Base-by-base conservation (phyloP, 768 basidiomycete species). In the Suillus ampliporus region DNA sequence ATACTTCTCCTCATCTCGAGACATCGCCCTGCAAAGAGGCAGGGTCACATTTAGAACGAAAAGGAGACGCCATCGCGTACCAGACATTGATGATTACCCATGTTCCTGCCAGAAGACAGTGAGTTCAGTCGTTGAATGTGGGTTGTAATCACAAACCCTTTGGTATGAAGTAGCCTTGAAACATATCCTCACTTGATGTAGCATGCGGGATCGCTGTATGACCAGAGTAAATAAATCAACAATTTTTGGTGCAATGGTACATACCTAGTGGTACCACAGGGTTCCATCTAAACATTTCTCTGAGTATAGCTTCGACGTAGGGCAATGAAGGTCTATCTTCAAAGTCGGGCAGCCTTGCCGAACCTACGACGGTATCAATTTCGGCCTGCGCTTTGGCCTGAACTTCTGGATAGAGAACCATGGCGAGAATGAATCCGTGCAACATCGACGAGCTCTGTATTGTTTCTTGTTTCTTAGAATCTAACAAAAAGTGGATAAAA, bases 111-210 rank as follows among this genome's bases (percentile, higher is more conserved):
- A n/a, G 23, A 34, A n/a, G n/a, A 8, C 35, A 11, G 35, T 5
- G 21, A 15, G 23, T 26, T 57, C 37, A 1, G 15, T 43, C 15
- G 2, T 14, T 21, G 35, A 34, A 50, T 26, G 26, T 17, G 3
- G 21, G 21, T n/a, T 35, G 28, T 50, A n/a, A 13, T 7, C 5
- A 46, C 65, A n/a, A n/a, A 64, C 85, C 86, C 61, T 80, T 79
- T 6, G 86, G 86, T 60, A 88, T 88, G 3, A 81, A 69, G 46
- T 81, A 81, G 14, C 79, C 78, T 40, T 77, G 71, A 58, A 81
- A 83, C 17, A 75, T 53, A 44, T 83, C 81, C 58, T 81, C 80
- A 44, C 74, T 69, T 0, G 77, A 78, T 3, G 70, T 50, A 43
- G 57, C 57, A 54, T 76, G 78, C 15, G 77, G 72, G 21, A 77